Evolutionary conservation across 2,329 filamentous ascomycete species (phyloP).

Genomic region (Colletotrichum salicis): DNA sequence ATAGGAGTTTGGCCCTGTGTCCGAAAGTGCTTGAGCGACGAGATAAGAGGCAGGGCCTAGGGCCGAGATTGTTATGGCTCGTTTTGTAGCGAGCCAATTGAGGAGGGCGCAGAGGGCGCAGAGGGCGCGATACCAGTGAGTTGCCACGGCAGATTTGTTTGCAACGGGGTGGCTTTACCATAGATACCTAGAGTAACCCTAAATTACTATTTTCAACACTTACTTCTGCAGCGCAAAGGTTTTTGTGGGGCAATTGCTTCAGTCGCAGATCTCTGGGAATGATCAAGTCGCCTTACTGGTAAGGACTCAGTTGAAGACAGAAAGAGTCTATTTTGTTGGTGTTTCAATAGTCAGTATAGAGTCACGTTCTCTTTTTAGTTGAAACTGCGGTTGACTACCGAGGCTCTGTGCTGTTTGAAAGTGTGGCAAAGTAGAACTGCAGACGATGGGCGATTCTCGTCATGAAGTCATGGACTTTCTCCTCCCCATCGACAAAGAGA

Average conservation of each 20-base stretch:
- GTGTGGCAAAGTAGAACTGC: neutral
- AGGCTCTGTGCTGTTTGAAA: neutral
- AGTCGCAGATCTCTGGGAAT: neutral
- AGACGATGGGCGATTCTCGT: constrained; percentile 10
- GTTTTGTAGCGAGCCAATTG: neutral
- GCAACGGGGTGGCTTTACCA: constrained; percentile 14
- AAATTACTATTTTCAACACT: constrained; percentile 15
- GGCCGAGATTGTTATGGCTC: neutral
- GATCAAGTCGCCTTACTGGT: neutral
- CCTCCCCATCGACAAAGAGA: constrained; percentile 16
- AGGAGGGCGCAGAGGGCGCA: neutral
- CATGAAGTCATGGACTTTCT: constrained; percentile 32
- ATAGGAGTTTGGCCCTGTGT: constrained; percentile 15
- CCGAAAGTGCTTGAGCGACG: neutral
- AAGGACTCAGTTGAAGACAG: neutral
- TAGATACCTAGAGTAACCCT: constrained; percentile 25
- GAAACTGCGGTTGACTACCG: neutral
- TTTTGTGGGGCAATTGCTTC: neutral
- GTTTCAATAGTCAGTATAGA: neutral
- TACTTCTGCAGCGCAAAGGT: neutral
- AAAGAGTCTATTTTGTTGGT: neutral
- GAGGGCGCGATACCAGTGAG: neutral
- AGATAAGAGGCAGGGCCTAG: neutral
- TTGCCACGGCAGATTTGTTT: constrained; percentile 10
- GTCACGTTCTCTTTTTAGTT: neutral